Base-by-base conservation (phyloP, 2,329 filamentous ascomycete genomes). In the Calycina herbarum region DNA sequence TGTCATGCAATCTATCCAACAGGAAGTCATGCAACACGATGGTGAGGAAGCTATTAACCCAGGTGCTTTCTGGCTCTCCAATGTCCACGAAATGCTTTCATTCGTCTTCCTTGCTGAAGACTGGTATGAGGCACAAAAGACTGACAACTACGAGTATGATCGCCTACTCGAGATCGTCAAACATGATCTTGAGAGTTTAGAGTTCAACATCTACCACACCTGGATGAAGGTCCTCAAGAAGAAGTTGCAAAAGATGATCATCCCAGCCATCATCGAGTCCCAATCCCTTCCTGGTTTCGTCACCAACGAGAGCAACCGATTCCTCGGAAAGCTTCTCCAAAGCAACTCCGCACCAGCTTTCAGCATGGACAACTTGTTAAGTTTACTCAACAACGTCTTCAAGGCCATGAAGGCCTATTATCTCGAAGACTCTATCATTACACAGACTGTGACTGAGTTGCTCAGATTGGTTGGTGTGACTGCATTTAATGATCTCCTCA, bases 201-300 rank as follows among this genome's bases (percentile, higher is more conserved):
- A 99, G 81, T 99, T 99, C 84, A 99, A 99, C 83, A 99, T 99
- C 74, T 99, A 99, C 80, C 95, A 99, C 81, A 99, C 95, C 31
- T 99, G 95, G 95, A 99, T 99, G 95, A 99, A 99, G 85, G 92
- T 97, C 65, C 82, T 99, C 76, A 99, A 99, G 86, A 97, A 97
- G 88, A 97, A 96, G 82, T 85, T 99, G 69, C 93, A 96, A 75
- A 98, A 98, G 86, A 99, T 99, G 95, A 96, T 99, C 75, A 96
- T 99, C 62, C 95, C 95, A 1, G 95, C 95, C 64, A 99, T 99
- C 78, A 99, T 99, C 75, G 95, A 99, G 79, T 98, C 94, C 59
- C 95, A 99, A 79, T 98, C 95, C 29, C 88, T 99, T 68, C 95
- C 95, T 61, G 95, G 95, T 72, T 99, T 99, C 78, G 95, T 99